These are phyloP conservation scores for Trichopus zeylanicus DNA, from an alignment of 116 monocot genomes.

Conservation along the genomic window DNA sequence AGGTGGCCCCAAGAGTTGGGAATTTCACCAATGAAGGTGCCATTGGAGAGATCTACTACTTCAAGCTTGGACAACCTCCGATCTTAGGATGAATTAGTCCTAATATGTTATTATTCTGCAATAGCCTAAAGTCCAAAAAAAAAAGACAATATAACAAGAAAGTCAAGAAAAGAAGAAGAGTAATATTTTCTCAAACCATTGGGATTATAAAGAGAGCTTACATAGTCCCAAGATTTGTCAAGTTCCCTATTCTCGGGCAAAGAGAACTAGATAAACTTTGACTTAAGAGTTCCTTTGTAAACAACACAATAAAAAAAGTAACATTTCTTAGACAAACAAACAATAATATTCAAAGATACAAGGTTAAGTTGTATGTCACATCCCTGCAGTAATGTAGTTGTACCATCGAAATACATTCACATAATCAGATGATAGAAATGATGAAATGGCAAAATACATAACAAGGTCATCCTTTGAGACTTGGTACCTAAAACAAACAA, in stretches of 20 bases:
- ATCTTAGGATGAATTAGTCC: conserved; percentile 48
- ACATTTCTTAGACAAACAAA: no score
- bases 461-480: conserved; percentile 77
- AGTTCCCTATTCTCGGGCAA: conserved; percentile 36
- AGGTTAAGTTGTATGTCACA: no score
- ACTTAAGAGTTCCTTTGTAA: conserved; percentile 37
- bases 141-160: no score
- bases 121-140: conserved; percentile 16
- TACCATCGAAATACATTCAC: conserved; percentile 69
- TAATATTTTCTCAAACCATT: no score
- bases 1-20: conserved; percentile 35
- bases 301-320: no score
- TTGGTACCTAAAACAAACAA: conserved; percentile 36
- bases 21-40: conserved; percentile 39
- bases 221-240: conserved; percentile 43
- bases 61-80: conserved; percentile 34
- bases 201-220: no score
- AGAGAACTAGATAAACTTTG: conserved; percentile 46
- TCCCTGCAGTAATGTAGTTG: conserved; percentile 72
- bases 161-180: not conserved
- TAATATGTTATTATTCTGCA: conserved; percentile 50
- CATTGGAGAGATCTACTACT: conserved; percentile 53
- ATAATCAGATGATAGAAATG: conserved; percentile 34
- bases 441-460: conserved; percentile 29
- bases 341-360: no score